Base-by-base conservation (phyloP, 768 basidiomycete species). In the Harrya chromipes region DNA sequence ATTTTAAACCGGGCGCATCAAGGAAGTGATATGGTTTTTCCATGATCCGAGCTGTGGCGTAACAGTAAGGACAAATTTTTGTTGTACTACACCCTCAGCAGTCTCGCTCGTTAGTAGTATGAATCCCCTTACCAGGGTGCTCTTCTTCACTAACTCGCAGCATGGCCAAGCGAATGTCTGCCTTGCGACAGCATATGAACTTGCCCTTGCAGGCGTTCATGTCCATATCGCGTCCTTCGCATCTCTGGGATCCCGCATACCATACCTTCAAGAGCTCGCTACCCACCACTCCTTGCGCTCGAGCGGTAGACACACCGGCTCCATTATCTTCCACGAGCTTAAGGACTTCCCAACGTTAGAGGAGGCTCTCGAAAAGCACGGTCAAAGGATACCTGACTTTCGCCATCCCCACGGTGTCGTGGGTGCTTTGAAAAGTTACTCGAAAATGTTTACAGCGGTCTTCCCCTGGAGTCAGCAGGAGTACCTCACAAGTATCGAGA, bases 171-270 rank as follows among this genome's bases (percentile, higher is more conserved):
- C 40, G 14, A 48, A 48, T 17, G 40, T 36, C 23, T 8, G 4
- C n/a, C 34, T 45, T 13, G 52, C 57, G 16, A 54, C 42, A 7
- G 20, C 56, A 12, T 58, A 54, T 8, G 56, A 58, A 24, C 56
- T 58, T 6, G 57, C 43, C 7, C 41, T 58, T 11, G 40, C 43
- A 4, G 52, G 49, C 4, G 46, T 31, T 10, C 38, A 55, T 26
- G 47, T 58, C 13, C 19, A n/a, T 20, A 40, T 58, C 3, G 49
- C 56, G 1, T 58, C 49, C 14, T 58, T 55, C 9, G n/a, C 43
- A 21, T 11, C 56, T 2, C 56, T 58, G 37, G 10, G 16, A 41
- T 3, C 37, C 16, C 52, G 56, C n/a, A 20, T 58, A 14, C 21
- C 17, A 9, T 46, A 35, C 13, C 20, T 58, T 24, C 49, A 46